These are phyloP conservation scores for Jimgerdemannia flammicorona DNA, from an alignment of 192 early-diverging fungal species.

Conservation along the genomic window DNA sequence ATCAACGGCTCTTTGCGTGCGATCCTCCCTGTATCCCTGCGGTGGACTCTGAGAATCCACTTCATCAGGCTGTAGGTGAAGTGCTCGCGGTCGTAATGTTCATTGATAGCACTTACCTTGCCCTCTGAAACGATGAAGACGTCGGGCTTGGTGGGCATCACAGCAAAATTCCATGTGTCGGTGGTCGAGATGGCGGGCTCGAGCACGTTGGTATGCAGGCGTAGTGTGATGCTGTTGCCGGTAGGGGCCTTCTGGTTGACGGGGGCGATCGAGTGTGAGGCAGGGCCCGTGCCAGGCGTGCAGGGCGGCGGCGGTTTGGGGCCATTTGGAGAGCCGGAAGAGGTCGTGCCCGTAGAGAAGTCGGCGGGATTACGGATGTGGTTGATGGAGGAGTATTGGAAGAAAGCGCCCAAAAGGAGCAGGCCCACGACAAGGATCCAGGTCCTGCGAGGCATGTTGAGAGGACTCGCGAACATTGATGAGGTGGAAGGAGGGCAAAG, in stretches of 20 bases:
- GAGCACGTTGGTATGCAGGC: constrained; percentile 13
- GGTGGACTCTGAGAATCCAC: constrained; percentile 33
- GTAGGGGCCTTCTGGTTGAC: constrained; percentile 20
- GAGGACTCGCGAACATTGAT: not conserved
- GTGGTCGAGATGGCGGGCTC: constrained; percentile 1
- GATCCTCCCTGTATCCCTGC: constrained; percentile 16
- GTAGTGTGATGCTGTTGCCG: constrained; percentile 14
- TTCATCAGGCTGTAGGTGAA: constrained; percentile 31
- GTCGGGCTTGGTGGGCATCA: constrained; percentile 34
- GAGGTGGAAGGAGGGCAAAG: not conserved
- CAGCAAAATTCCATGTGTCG: constrained; percentile 32
- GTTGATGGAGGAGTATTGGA: not conserved
- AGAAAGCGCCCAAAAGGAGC: not conserved
- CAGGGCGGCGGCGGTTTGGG: not conserved
- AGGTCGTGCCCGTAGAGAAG: no score
- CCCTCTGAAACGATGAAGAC: constrained; percentile 25
- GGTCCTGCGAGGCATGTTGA: not conserved
- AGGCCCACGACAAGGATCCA: not conserved
- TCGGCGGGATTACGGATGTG: not conserved
- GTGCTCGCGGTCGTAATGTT: constrained; percentile 28
- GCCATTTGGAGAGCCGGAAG: not conserved
- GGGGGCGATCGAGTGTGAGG: not conserved
- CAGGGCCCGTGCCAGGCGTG: no score
- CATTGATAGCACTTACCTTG: constrained; percentile 13
- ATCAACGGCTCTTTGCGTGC: constrained; percentile 17